Percentiles rank a stretch among this genome's conserved stretches.
phyloP scores from a whole-genome alignment of 2,329 filamentous ascomycete species.

The Ceratocystis papillata region DNA sequence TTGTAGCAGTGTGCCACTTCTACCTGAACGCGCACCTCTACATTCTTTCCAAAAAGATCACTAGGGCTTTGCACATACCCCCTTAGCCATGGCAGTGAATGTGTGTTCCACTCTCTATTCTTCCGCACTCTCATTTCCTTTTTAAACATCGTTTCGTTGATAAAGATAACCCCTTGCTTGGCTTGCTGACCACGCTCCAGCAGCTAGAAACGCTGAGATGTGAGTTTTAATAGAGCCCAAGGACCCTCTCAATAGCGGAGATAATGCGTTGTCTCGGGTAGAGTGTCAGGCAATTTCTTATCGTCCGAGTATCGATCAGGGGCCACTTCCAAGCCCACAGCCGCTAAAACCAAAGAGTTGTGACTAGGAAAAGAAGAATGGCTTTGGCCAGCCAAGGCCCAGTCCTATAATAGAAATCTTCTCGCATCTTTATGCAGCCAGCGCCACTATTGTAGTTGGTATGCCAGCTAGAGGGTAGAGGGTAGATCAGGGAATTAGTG shows the following conservation, averaged over 20 bases:
- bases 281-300: background rate
- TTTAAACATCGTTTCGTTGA: too few relatives aligned
- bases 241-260: background rate
- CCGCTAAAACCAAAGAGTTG: background rate
- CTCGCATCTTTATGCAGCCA: background rate
- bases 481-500: background rate
- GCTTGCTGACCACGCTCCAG: too few relatives aligned
- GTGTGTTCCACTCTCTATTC: too few relatives aligned
- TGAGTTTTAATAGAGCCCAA: background rate
- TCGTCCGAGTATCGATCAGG: background rate
- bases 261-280: background rate
- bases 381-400: background rate
- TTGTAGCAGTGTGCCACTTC: too few relatives aligned
- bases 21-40: too few relatives aligned
- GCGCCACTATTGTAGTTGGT: background rate
- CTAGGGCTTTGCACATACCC: too few relatives aligned
- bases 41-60: too few relatives aligned
- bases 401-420: background rate
- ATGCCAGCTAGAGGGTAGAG: background rate
- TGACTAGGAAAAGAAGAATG: background rate
- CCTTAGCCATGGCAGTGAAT: too few relatives aligned
- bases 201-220: background rate
- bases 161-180: too few relatives aligned
- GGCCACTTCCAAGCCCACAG: background rate
- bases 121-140: too few relatives aligned